Conservation (phyloP, 148 eudicot genomes). For the Chenopodium suecicum region DNA sequence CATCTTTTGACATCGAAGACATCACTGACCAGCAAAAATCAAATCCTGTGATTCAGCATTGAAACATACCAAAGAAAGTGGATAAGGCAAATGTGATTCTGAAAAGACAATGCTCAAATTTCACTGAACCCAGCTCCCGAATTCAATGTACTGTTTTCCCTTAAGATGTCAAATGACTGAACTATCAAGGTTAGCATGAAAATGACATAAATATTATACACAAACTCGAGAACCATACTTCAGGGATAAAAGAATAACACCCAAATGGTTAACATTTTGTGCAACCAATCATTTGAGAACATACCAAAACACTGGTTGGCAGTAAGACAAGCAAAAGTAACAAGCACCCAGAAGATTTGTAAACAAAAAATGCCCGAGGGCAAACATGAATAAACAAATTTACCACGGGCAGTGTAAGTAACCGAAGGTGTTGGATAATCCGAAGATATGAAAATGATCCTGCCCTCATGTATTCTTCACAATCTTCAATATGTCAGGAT, state of each 20-base stretch:
- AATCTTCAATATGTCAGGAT: constrained; percentile 13
- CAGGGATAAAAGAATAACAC: constrained; percentile 13
- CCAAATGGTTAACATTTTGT: constrained; percentile 22
- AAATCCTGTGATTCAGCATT: neutral
- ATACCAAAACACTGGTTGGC: constrained; percentile 20
- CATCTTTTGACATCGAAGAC: neutral
- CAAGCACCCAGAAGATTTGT: constrained; percentile 20
- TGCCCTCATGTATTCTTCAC: constrained; percentile 8
- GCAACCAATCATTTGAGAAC: constrained; percentile 20
- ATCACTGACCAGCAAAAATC: neutral
- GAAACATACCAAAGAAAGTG: neutral
- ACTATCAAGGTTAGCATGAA: neutral
- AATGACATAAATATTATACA: constrained; percentile 12
- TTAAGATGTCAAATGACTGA: constrained; percentile 1
- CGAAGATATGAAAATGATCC: neutral
- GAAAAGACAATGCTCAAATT: neutral
- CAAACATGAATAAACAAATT: constrained; percentile 25
- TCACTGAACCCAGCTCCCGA: neutral
- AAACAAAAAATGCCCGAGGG: constrained; percentile 13
- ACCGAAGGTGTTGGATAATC: constrained; percentile 10
- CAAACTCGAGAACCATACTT: constrained; percentile 12
- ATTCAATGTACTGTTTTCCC: neutral
- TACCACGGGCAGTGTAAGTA: constrained; percentile 20
- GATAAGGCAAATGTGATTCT: neutral
- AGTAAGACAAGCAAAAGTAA: constrained; percentile 19